Evolutionary conservation across 768 basidiomycete genomes (phyloP).

Genomic region (Boletus patriciae): DNA sequence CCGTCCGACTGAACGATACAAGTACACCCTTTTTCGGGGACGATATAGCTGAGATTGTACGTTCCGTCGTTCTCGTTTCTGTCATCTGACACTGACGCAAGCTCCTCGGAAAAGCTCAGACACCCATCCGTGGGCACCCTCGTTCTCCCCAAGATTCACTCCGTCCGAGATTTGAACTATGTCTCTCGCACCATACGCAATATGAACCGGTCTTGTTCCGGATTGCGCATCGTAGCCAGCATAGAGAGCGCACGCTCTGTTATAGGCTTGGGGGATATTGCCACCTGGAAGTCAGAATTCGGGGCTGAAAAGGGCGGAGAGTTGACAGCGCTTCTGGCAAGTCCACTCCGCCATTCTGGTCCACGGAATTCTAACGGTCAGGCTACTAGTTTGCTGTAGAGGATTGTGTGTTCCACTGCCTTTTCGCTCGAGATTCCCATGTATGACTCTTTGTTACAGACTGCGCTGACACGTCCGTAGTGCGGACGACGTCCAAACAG

Average conservation of each 20-base stretch:
- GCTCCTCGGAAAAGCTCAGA: slow-evolving; percentile 38
- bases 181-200: slow-evolving; percentile 46
- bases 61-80: slow-evolving; percentile 13
- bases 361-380: not conserved
- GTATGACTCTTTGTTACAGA: slow-evolving; percentile 45
- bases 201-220: slow-evolving; percentile 29
- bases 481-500: slow-evolving; percentile 67
- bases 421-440: not conserved
- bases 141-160: slow-evolving; percentile 85
- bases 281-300: slow-evolving; percentile 58
- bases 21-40: slow-evolving; percentile 63
- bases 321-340: slow-evolving; percentile 61
- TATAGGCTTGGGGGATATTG: slow-evolving; percentile 68
- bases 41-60: slow-evolving; percentile 62
- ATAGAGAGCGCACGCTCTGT: slow-evolving; percentile 81
- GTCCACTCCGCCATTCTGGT: not conserved
- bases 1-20: slow-evolving; percentile 70
- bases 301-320: slow-evolving; percentile 47
- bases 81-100: slow-evolving; percentile 3
- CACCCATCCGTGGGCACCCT: slow-evolving; percentile 56
- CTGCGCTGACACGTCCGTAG: slow-evolving; percentile 85
- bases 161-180: slow-evolving; percentile 59
- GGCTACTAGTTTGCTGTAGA: slow-evolving; percentile 82
- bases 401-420: slow-evolving; percentile 61
- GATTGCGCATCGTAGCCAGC: slow-evolving; percentile 69